Evolutionary conservation across 2,329 filamentous ascomycete species (phyloP), one percentile per base, ranked within the genome.

Genomic region (Claviceps sorghi): DNA sequence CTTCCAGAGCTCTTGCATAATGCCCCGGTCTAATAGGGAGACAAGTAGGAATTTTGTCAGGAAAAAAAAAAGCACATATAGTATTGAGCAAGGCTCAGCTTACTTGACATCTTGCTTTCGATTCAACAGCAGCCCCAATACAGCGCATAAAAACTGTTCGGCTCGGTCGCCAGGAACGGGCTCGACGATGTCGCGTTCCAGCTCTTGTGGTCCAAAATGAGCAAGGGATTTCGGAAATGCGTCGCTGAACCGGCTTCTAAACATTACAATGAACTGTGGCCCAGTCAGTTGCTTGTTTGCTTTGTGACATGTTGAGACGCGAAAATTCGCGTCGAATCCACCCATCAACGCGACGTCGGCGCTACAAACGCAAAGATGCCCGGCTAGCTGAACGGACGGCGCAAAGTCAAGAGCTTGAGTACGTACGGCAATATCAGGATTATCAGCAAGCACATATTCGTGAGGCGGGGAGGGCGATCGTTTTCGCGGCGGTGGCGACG

Each of bases 91-190:
- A 55, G 59, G 7, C 21, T 43, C n/a, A 57, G 57, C 88, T 69
- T 80, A 97, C 93, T 98, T 95, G 65, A 97, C 87, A 71, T 95
- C 90, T 67, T 98, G 95, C 75, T 98, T 97, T 68, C 93, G 84
- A 69, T 98, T 98, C 62, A 98, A 76, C 52, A 96, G 80, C 60
- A 98, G 75, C 34, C 86, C 84, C 45, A 98, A 74, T 58, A 98
- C 71, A 56, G 89, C 89, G 73, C 94, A 98, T 29, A 98, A 75
- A 54, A 98, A 81, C 59, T 83, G 79, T 72, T 97, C 91, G 47
- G 87, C 83, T 63, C 90, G 84, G 62, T 94, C 84, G 61, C 89
- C 88, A 2, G 91, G 90, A 22, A 83, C 71, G 48, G 77, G 71
- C 65, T 91, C 87, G 55, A 83, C 80, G 50, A 96, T 79, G 50